Percentiles rank a stretch among this genome's conserved stretches.
phyloP scores from a whole-genome alignment of 352 stramenopile species.

The Pythium monospermum region DNA sequence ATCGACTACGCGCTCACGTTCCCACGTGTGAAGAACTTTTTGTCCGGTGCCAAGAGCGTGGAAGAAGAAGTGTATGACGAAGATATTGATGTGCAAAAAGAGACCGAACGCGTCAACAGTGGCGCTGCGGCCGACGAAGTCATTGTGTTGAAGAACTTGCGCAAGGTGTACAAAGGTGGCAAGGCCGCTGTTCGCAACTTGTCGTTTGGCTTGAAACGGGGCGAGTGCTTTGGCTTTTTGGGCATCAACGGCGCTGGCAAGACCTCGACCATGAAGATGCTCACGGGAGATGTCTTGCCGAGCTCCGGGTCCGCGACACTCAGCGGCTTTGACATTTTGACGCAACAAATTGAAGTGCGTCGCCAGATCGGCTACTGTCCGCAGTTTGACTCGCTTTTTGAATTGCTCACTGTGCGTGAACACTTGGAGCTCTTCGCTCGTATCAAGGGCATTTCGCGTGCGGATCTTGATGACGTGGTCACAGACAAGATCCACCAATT shows the following conservation, averaged over 20 bases:
- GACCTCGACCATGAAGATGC: conserved; percentile 93
- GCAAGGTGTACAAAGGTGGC: conserved; percentile 85
- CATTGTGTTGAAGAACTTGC: conserved; percentile 53
- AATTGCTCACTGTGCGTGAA: conserved; percentile 77
- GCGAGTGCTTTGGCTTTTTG: conserved; percentile 93
- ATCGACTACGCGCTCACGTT: conserved; percentile 59
- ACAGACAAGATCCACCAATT: conserved; percentile 63
- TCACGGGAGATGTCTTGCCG: conserved; percentile 82
- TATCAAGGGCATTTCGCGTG: conserved; percentile 79
- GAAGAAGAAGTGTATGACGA: conserved; percentile 15
- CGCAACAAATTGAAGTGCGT: conserved; percentile 58
- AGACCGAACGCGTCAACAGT: conserved; percentile 13
- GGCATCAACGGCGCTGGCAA: conserved; percentile 94
- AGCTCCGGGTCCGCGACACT: conserved; percentile 45
- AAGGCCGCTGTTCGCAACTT: conserved; percentile 77
- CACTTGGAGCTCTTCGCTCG: conserved; percentile 87
- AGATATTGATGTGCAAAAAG: conserved; percentile 23
- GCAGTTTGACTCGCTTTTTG: conserved; percentile 86
- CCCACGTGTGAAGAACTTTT: conserved; percentile 30
- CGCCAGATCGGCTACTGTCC: conserved; percentile 90
- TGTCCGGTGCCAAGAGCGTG: conserved; percentile 10
- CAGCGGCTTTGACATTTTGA: conserved; percentile 63
- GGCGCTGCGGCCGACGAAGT: conserved; percentile 31
- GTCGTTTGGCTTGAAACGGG: conserved; percentile 74
- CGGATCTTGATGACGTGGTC: conserved; percentile 41